phyloP scores from a whole-genome alignment of 768 basidiomycete species.

The Russula abietina region DNA sequence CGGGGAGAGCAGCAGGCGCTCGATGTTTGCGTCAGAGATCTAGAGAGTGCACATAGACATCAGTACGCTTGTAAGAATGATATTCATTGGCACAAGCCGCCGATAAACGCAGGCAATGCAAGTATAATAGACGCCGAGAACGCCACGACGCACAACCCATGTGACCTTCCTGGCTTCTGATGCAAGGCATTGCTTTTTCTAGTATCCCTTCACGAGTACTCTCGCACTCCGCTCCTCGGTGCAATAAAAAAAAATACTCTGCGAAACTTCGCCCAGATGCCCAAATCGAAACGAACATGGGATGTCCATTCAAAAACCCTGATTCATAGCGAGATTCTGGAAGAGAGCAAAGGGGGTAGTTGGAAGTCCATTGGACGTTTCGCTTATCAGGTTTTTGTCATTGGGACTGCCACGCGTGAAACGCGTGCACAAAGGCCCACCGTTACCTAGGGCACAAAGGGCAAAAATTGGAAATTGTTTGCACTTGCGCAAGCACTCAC shows the following conservation, averaged over 20 bases:
- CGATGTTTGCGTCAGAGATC: slow-evolving; percentile 54
- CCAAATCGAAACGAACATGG: background rate
- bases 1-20: slow-evolving; percentile 56
- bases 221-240: too few species aligned
- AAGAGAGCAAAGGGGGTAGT: background rate
- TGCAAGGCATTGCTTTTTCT: too few species aligned
- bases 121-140: slow-evolving; percentile 9
- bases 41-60: slow-evolving; percentile 29
- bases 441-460: background rate
- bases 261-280: background rate
- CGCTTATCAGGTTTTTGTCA: background rate
- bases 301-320: background rate
- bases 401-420: background rate
- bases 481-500: slow-evolving; percentile 36
- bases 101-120: background rate
- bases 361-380: background rate
- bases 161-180: background rate
- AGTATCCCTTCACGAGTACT: too few species aligned
- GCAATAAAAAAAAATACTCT: background rate
- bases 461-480: background rate
- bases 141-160: slow-evolving; percentile 7
- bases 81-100: background rate
- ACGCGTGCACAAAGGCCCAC: background rate
- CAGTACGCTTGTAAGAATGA: slow-evolving; percentile 1
- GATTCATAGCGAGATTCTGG: background rate